Conservation (phyloP, 176 grass and related monocot genomes). For the Typha latifolia region DNA sequence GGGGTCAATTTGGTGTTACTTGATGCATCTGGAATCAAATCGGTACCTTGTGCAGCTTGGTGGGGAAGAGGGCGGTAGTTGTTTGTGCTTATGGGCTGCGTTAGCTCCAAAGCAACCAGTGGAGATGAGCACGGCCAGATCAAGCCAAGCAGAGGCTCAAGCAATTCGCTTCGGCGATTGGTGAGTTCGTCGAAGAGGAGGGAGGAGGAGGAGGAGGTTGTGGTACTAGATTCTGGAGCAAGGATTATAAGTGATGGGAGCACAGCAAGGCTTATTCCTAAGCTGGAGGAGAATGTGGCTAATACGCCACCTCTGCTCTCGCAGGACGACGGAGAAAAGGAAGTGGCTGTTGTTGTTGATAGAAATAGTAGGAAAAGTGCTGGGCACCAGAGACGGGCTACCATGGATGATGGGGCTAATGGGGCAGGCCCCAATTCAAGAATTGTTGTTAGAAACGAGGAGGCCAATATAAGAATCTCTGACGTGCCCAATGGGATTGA, state of each 20-base stretch:
- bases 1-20: not conserved
- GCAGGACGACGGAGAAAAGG: slow-evolving; percentile 21
- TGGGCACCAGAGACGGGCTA: slow-evolving; percentile 19
- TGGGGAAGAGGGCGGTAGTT: not conserved
- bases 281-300: slow-evolving; percentile 25
- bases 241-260: slow-evolving; percentile 28
- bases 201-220: slow-evolving; percentile 61
- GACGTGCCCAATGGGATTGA: slow-evolving; percentile 47
- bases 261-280: slow-evolving; percentile 59
- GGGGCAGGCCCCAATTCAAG: slow-evolving; percentile 20
- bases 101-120: slow-evolving; percentile 70
- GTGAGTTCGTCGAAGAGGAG: slow-evolving; percentile 67
- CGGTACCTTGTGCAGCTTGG: not conserved
- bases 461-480: slow-evolving; percentile 29
- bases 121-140: slow-evolving; percentile 30
- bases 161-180: slow-evolving; percentile 73
- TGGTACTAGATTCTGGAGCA: slow-evolving; percentile 29
- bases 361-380: slow-evolving; percentile 23
- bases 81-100: slow-evolving; percentile 65
- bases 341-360: slow-evolving; percentile 17
- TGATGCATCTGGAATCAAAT: not conserved
- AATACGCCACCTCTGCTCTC: slow-evolving; percentile 25
- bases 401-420: slow-evolving; percentile 14
- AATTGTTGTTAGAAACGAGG: slow-evolving; percentile 11
- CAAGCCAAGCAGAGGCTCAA: slow-evolving; percentile 38